Base-by-base conservation (phyloP, 768 basidiomycete genomes). In the Lentinula boryana region DNA sequence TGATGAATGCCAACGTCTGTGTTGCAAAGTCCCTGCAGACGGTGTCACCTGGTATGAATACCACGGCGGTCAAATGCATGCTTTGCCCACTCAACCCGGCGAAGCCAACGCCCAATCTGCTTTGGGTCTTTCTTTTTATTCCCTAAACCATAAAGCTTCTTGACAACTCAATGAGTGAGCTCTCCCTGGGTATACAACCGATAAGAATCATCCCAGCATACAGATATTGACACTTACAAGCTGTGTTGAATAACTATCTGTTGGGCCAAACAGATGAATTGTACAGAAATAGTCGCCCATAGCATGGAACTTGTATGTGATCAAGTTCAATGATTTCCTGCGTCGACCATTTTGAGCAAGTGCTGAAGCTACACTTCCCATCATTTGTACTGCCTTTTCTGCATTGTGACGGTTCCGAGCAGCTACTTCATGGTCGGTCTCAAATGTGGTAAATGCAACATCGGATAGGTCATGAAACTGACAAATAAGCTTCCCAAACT, bases 171-270 rank as follows among this genome's bases (percentile, higher is more conserved):
- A 59, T 81, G 80, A 46, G 76, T 72, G 0, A 72, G 68, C 57
- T 81, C 77, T 0, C 74, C 74, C 76, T 78, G 51, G 18, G 15
- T 36, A 53, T n/a, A 13, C 12, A 36, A 36, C 7, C 12, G 3
- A 7, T 36, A 12, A 36, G 36, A 12, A 36, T 36, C 36, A 36
- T 23, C 23, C 23, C 23, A 23, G 23, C 2, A 2, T 23, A 23
- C 36, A 36, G 36, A 36, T 8, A 36, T 8, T 3, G 23, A 23
- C 23, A 61, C 66, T 56, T 54, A 80, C 77, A 8, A 67, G 48
- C 27, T 76, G 71, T 1, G 75, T 78, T 0, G 73, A 72, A 58
- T 74, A 78, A 1, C 66, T 68, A 49, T 80, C 75, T 2, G 72
- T 72, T 0, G 74, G 74, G 0, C 79, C 74, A 43, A 66, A 71